Base-by-base conservation (phyloP, 1,284 basidiomycete species). In the Neolentinus lepideus region DNA sequence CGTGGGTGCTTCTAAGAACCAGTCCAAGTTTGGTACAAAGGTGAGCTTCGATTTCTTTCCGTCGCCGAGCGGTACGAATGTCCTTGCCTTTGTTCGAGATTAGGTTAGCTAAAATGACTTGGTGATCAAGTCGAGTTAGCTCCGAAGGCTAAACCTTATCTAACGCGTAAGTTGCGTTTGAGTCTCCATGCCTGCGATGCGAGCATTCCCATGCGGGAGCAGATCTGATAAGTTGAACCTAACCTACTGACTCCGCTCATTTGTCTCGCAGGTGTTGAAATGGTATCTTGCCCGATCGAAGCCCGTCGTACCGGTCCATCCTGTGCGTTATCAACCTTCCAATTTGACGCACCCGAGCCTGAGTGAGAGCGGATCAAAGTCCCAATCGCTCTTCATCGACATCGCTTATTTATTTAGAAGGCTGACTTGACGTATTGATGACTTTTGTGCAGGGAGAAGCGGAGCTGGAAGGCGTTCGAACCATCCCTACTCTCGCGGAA, bases 1-100 rank as follows among this genome's bases (percentile, higher is more conserved):
- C 31, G 81, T 90, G 12, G 90, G 90, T 43, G 89, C 89, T 3
- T 90, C 87, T 38, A 90, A 85, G 61, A 85, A 91, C 67, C 77
- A 80, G 62, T 74, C 73, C 56, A 92, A 92, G 71, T 89, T 74
- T 64, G 88, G 88, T 9, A 88, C 85, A 52, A 88, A 84, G 78
- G 89, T 85, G 53, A 55, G 71, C 27, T 31, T 31, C 29, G 12
- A 31, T 31, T 12, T 4, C 12, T 31, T 31, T 31, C 38, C 38
- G 12, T 8, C 19, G 16, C 38, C 12, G 38, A 43, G 16, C 38
- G 19, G 16, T 43, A 43, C 38, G 12, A 6, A 21, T 43, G 38
- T 43, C 6, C 38, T 16, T 43, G 16, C 38, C 38, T 21, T 43
- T 43, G 38, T 43, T 43, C 38, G 19, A 43, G 38, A 43, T 43